Evolutionary conservation across 2,329 filamentous ascomycete genomes (phyloP).

Genomic region (Hymenoscyphus albidus): DNA sequence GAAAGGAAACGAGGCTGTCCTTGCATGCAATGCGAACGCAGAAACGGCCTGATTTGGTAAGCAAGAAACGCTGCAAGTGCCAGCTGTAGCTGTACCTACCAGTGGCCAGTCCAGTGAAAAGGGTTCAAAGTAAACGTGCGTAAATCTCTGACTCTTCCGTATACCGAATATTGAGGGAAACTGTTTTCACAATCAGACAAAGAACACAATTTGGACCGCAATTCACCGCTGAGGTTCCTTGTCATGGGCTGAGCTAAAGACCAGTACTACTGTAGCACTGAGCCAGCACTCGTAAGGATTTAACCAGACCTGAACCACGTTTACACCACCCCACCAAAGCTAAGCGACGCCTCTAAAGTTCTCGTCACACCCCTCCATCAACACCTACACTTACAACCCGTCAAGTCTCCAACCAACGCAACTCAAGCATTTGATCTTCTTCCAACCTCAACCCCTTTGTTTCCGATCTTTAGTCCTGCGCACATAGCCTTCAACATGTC

Average conservation of each 20-base stretch:
- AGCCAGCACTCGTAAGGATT: neutral
- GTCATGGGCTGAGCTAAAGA: too few relatives aligned
- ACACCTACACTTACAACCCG: slow-evolving; percentile 5
- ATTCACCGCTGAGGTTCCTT: too few relatives aligned
- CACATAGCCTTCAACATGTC: slow-evolving; percentile 52
- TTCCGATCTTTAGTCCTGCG: slow-evolving; percentile 13
- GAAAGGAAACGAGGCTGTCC: neutral
- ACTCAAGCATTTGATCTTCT: slow-evolving; percentile 11
- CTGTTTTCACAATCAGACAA: too few relatives aligned
- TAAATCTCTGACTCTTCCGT: too few relatives aligned
- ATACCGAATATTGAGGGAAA: too few relatives aligned
- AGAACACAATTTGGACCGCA: too few relatives aligned
- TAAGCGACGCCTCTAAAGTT: slow-evolving; percentile 3
- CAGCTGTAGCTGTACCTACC: too few relatives aligned
- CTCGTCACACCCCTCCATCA: slow-evolving; percentile 6
- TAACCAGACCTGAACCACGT: slow-evolving; percentile 7
- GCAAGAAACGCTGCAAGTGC: neutral
- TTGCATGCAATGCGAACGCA: neutral
- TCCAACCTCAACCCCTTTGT: slow-evolving; percentile 7
- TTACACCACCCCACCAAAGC: slow-evolving; percentile 11
- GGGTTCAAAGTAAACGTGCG: too few relatives aligned
- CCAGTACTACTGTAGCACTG: too few relatives aligned
- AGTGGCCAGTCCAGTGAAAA: too few relatives aligned
- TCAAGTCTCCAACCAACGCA: slow-evolving; percentile 13
- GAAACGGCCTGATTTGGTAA: slow-evolving; percentile 1